Evolutionary conservation across 1,284 basidiomycete genomes (phyloP).

Genomic region (Cryptococcus maquisensis): DNA sequence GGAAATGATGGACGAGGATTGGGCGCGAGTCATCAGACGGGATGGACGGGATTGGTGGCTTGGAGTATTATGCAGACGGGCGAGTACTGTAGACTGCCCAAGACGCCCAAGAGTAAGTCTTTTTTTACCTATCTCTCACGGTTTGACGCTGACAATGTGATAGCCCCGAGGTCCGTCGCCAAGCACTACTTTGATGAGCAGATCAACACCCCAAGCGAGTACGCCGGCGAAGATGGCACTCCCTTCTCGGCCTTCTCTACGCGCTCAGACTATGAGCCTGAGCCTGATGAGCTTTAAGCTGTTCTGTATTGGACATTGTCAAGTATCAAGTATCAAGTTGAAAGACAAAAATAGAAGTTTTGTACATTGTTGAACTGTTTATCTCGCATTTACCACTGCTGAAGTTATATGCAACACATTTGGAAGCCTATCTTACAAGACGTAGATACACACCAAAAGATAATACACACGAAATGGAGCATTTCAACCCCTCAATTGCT

Average conservation of each 20-base stretch:
- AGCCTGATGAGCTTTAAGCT: conserved; percentile 37
- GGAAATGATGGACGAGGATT: conserved; percentile 85
- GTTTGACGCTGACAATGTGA: background rate
- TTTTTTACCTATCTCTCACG: background rate
- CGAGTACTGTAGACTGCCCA: conserved; percentile 73
- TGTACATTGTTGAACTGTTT: no score
- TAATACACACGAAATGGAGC: no score
- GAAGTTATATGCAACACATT: no score
- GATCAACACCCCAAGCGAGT: conserved; percentile 46
- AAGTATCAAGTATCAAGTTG: no score
- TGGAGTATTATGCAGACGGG: conserved; percentile 85
- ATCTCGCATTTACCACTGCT: no score
- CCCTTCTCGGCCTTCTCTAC: conserved; percentile 39
- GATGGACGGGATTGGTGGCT: conserved; percentile 90
- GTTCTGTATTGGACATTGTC: no score
- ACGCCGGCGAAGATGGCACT: conserved; percentile 33
- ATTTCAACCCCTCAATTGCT: no score
- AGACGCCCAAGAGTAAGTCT: conserved; percentile 74
- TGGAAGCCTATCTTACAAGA: no score
- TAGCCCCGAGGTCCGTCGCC: conserved; percentile 80
- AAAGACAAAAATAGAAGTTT: no score
- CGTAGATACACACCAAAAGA: no score
- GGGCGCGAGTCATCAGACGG: conserved; percentile 95
- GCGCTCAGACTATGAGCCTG: conserved; percentile 34
- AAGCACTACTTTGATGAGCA: conserved; percentile 86